Evolutionary conservation across 2,329 filamentous ascomycete species (phyloP).

Genomic region (Cryphonectria naterciae): DNA sequence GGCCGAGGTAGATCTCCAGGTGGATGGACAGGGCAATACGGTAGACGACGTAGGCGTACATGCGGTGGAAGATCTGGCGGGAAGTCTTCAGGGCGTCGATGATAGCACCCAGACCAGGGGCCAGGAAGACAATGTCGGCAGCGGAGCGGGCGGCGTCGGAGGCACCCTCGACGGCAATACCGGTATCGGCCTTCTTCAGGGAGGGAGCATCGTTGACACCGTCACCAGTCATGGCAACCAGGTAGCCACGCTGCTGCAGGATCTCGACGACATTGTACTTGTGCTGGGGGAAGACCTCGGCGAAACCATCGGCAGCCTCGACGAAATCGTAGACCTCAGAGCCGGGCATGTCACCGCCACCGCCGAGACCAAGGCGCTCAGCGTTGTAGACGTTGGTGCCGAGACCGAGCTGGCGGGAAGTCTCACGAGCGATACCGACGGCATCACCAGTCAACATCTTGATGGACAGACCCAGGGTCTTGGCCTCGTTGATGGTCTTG

Average conservation of each 20-base stretch:
- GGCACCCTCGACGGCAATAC: slow-evolving; percentile 91
- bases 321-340: slow-evolving; percentile 96
- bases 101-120: slow-evolving; percentile 87
- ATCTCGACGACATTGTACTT: slow-evolving; percentile 96
- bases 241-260: slow-evolving; percentile 88
- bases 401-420: slow-evolving; percentile 86
- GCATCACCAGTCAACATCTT: slow-evolving; percentile 97
- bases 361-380: slow-evolving; percentile 87
- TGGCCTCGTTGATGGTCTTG: slow-evolving; percentile 88
- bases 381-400: slow-evolving; percentile 94
- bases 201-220: slow-evolving; percentile 94
- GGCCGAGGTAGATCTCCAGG: slow-evolving; percentile 86
- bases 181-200: slow-evolving; percentile 93
- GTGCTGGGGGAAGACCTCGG: slow-evolving; percentile 93
- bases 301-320: slow-evolving; percentile 92
- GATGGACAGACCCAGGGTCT: slow-evolving; percentile 83
- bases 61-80: slow-evolving; percentile 93
- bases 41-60: slow-evolving; percentile 96
- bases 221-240: slow-evolving; percentile 95
- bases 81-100: slow-evolving; percentile 93
- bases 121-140: slow-evolving; percentile 92
- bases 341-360: slow-evolving; percentile 89
- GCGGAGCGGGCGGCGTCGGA: slow-evolving; percentile 90
- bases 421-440: slow-evolving; percentile 90
- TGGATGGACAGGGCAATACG: slow-evolving; percentile 91